Evolutionary conservation across 768 basidiomycete genomes (phyloP), one percentile per base, ranked within the genome.

Genomic region (Trametes sanguinea): DNA sequence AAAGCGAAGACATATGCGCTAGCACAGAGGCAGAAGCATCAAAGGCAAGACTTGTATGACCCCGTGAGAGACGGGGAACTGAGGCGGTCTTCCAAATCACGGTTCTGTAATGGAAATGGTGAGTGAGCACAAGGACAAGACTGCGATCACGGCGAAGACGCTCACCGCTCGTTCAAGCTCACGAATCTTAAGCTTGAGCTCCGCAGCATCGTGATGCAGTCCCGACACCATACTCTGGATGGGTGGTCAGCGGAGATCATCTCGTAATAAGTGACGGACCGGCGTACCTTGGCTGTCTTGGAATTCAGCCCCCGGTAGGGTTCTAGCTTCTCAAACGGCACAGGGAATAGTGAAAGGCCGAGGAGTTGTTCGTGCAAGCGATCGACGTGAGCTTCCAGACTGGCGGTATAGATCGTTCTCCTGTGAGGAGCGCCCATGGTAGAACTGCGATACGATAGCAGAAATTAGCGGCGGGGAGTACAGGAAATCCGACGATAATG

Each of bases 371-470:
- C 76, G 62, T 90, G 89, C 22, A 91, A 78, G 6, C 78, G 75
- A 68, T 91, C 88, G 63, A 91, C 82, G 65, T 90, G 87, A 0
- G 83, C 83, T 68, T 92, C 89, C 35, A 92, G 80, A 61, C 86
- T 89, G 4, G 89, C 82, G 10, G 84, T 83, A 65, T 91, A 92
- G 27, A 89, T 86, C 3, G 81, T 83, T 39, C 90, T 85, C 50
- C 89, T 78, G 52, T 86, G 81, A 0, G 86, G 86, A 0, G 85
- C 87, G 5, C 87, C 85, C 68, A 90, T 76, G 2, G 83, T 85
- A 8, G 86, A 86, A 51, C 87, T 89, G 45, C 33, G 46, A 57
- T 39, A 42, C 11, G 54, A 51, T 16, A 30, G 54, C 14, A 29
- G 43, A 51, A 9, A 48, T 56, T 8, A 46, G 50, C n/a, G 39